Percentiles rank a stretch among this genome's conserved stretches.
Conservation (phyloP, 805 yeast species). For the Starmerella floricola region DNA sequence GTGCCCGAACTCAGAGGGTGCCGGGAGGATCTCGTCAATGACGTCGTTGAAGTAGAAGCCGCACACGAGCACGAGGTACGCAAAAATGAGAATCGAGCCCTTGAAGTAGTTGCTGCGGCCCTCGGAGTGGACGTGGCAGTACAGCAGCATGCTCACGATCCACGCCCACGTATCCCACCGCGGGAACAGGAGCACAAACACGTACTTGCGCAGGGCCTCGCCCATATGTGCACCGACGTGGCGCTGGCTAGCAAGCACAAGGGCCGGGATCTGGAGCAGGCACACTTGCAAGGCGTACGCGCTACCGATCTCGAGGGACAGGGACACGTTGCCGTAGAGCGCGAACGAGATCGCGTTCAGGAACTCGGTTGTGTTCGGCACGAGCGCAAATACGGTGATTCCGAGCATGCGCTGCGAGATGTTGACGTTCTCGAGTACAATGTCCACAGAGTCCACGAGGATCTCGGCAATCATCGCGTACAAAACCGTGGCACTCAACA, state of each 20-base stretch:
- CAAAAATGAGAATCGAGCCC: constrained; percentile 73
- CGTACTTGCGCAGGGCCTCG: constrained; percentile 25
- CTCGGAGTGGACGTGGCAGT: constrained; percentile 89
- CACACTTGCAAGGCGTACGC: constrained; percentile 96
- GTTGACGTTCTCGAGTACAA: constrained; percentile 65
- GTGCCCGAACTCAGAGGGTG: neutral
- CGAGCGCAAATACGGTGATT: constrained; percentile 84
- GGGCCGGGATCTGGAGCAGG: constrained; percentile 79
- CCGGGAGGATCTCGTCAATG: constrained; percentile 26
- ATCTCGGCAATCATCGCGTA: constrained; percentile 94
- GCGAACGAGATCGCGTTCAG: constrained; percentile 96
- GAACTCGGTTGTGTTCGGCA: constrained; percentile 94
- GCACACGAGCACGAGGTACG: constrained; percentile 58
- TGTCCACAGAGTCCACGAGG: constrained; percentile 82
- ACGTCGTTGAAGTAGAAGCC: constrained; percentile 65
- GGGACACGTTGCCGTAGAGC: constrained; percentile 85
- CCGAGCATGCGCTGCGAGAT: constrained; percentile 86
- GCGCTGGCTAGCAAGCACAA: constrained; percentile 62
- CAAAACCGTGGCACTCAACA: constrained; percentile 69
- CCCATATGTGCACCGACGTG: constrained; percentile 13
- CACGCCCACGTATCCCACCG: constrained; percentile 89
- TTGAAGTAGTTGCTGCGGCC: constrained; percentile 95
- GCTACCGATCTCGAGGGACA: constrained; percentile 95
- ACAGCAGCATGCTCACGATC: constrained; percentile 71
- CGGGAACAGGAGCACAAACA: constrained; percentile 78